Evolutionary conservation across 1,284 basidiomycete species (phyloP), one percentile per base, ranked within the genome.

Genomic region (Puccinia coronata): DNA sequence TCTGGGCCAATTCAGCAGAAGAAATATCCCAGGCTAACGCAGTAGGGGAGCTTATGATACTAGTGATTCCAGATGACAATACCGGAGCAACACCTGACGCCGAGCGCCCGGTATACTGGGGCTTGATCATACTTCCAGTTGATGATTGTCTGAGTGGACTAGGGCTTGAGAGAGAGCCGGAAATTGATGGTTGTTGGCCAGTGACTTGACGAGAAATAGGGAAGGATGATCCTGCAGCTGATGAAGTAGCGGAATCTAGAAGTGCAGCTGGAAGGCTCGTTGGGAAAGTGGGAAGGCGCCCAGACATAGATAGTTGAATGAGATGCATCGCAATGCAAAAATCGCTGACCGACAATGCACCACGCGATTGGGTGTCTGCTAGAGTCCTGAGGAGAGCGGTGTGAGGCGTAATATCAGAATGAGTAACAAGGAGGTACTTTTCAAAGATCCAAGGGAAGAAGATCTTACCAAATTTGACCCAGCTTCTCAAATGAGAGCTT

Each of bases 361-460:
- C 97, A 82, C 97, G 91, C 83, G 93, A 91, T 86, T 96, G 93
- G 0, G 95, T 96, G 87, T 99, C 97, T 25, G 96, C 93, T 49
- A 99, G 90, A 83, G 91, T 92, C 95, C 94, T 96, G 84, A 0
- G 6, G 5, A 61, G 43, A 63, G 34, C 3, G 16, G 25, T 59
- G 53, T 18, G 59, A 47, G 57, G 20, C 31, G 51, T 5, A 41
- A 23, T 67, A n/a, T n/a, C 34, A 61, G 47, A 63, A 49, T 5
- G 57, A 51, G 61, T 57, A 23, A 36, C 53, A 9, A 78, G 41
- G 80, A 82, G 23, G 34, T 23, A 67, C n/a, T n/a, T n/a, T n/a
- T n/a, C n/a, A n/a, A n/a, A n/a, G n/a, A n/a, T n/a, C n/a, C n/a
- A n/a, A n/a, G n/a, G 20, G 28, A 14, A n/a, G 49, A 36, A 8